phyloP scores from a whole-genome alignment of 2,329 filamentous ascomycete species.

The Trichoderma aggressivum region DNA sequence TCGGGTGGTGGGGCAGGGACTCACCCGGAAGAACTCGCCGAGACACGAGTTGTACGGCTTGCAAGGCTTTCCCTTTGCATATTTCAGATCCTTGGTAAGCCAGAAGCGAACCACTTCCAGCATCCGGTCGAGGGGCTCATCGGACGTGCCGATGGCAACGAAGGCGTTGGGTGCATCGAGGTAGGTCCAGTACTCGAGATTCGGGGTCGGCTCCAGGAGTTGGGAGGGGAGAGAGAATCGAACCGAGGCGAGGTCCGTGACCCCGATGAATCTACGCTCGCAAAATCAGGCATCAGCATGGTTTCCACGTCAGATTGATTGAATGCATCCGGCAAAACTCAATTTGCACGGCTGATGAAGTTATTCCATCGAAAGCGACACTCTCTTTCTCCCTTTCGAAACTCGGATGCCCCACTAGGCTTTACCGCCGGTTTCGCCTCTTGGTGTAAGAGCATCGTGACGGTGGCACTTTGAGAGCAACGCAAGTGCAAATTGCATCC shows the following conservation, averaged over 20 bases:
- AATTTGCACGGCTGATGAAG: not conserved
- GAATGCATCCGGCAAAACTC: not conserved
- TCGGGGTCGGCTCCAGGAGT: conserved; percentile 91
- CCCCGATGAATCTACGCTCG: conserved; percentile 77
- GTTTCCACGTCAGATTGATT: not conserved
- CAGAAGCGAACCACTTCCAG: conserved; percentile 92
- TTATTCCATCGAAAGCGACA: not conserved
- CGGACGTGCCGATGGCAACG: conserved; percentile 75
- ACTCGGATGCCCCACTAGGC: conserved; percentile 16
- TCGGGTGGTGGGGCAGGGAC: conserved; percentile 29
- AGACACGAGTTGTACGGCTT: conserved; percentile 98
- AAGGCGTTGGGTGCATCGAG: conserved; percentile 93
- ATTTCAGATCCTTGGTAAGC: conserved; percentile 99
- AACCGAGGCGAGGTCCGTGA: conserved; percentile 90
- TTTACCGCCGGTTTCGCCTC: conserved; percentile 18
- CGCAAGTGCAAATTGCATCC: not conserved
- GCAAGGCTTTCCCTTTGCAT: conserved; percentile 96
- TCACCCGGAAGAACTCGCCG: conserved; percentile 92
- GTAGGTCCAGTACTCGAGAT: conserved; percentile 99
- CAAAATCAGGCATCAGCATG: not conserved
- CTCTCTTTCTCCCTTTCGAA: not conserved
- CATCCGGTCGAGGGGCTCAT: conserved; percentile 90
- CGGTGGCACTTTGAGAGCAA: not conserved
- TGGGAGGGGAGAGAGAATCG: conserved; percentile 95
- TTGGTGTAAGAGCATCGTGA: not conserved